A percentile compares a stretch with the other conserved stretches of the same genome.
Conservation (phyloP, 139 green algal genomes). For the Yamagishiella unicocca region DNA sequence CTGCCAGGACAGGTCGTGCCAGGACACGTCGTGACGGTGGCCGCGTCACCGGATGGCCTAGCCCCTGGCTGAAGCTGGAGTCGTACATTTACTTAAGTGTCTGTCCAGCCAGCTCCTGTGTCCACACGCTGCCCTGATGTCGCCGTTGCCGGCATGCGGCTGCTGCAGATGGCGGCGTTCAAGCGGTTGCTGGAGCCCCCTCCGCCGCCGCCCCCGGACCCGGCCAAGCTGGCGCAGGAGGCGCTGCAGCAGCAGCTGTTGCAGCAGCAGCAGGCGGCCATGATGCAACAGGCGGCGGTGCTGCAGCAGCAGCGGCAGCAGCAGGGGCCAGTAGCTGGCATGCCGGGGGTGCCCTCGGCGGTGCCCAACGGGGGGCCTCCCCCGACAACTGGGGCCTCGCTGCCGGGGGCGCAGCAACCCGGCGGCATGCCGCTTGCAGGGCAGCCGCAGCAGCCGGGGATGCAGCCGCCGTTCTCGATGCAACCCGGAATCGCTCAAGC, state of each 20-base stretch:
- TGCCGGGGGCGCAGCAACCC: background rate
- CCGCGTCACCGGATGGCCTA: no score
- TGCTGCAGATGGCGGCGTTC: slow-evolving; percentile 10
- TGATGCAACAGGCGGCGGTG: background rate
- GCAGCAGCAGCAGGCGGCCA: background rate
- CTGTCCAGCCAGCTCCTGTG: no score
- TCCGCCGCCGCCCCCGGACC: slow-evolving; percentile 7
- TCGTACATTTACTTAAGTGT: no score
- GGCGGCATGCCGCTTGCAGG: background rate
- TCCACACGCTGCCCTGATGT: no score
- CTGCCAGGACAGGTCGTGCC: no score
- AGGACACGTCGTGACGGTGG: no score
- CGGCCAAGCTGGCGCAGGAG: background rate
- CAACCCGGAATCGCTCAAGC: no score
- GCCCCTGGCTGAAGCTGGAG: no score
- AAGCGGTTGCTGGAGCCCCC: slow-evolving; percentile 13
- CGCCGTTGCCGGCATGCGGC: no score
- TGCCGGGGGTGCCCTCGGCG: background rate
- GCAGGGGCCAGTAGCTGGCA: background rate
- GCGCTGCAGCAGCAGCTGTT: slow-evolving; percentile 22
- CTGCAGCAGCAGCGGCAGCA: slow-evolving; percentile 36
- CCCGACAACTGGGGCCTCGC: background rate
- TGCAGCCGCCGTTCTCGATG: background rate
- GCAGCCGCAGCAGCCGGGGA: background rate
- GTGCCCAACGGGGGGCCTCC: no score